Base-by-base conservation (phyloP, 306 rosid genomes). In the Comarum palustre region DNA sequence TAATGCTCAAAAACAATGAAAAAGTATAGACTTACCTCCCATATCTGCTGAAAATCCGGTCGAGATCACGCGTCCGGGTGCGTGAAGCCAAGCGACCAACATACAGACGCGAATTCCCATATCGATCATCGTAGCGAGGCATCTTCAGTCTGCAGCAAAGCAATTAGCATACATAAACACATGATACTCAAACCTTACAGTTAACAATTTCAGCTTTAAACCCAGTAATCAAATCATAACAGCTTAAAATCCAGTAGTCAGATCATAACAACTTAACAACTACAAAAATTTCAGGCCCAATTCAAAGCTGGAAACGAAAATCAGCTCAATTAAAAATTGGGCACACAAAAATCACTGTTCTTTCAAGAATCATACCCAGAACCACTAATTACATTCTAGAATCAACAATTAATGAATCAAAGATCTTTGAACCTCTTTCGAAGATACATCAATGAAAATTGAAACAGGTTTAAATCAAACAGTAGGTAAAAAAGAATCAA, bases 41-140 rank as follows among this genome's bases (percentile, higher is more conserved):
- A 73, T 88, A 90, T 85, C 90, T 71, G 81, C 86, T 82, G 73
- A 90, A 90, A 29, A 81, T 82, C 1, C 88, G 79, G 42, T 90
- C 93, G 50, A 90, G 79, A 68, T 90, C 96, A 41, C 96, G 93
- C 3, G 93, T 83, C 12, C 93, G 91, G 0, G 93, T 86, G 59
- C 86, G 75, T 0, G 90, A 85, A n/a, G 92, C 82, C 79, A 90
- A 71, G 39, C 82, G 93, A 59, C 96, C 96, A 4, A 88, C 93
- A 46, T 90, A 90, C 34, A 90, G 90, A 46, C 93, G 91, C 2
- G 86, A 85, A 68, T 80, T 86, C 4, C 86, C 93, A 32, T 90
- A 85, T 46, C 88, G 84, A 72, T 90, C 93, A 75, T 88, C 96
- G 36, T 90, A 73, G 47, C 96, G 92, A 86, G 96, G 93, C 96